Conservation (phyloP, 2,329 filamentous ascomycete genomes). For the Penicillium sp. region DNA sequence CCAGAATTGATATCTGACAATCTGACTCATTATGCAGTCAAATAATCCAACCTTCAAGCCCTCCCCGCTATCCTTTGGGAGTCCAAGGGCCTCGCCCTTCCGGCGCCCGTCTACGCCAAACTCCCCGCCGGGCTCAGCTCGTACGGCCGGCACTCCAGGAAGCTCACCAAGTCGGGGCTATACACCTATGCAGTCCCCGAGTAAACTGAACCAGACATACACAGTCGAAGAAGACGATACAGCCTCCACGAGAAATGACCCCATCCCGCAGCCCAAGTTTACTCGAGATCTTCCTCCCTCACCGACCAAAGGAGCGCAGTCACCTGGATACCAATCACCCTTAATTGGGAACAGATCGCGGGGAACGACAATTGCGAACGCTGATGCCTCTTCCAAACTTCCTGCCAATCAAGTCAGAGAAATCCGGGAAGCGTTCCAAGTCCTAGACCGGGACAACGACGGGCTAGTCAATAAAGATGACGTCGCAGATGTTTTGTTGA, state of each 20-base stretch:
- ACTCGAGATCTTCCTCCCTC: slow-evolving; percentile 47
- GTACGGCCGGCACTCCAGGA: slow-evolving; percentile 54
- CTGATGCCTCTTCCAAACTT: slow-evolving; percentile 57
- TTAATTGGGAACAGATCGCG: slow-evolving; percentile 35
- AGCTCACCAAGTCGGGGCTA: slow-evolving; percentile 51
- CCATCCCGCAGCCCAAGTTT: slow-evolving; percentile 44
- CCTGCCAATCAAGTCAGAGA: slow-evolving; percentile 83
- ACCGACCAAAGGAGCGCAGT: slow-evolving; percentile 45
- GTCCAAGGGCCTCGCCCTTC: slow-evolving; percentile 72
- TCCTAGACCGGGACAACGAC: slow-evolving; percentile 87
- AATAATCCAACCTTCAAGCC: slow-evolving; percentile 71
- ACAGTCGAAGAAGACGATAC: slow-evolving; percentile 51
- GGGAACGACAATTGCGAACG: slow-evolving; percentile 33
- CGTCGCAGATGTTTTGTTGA: slow-evolving; percentile 83
- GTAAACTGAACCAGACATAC: slow-evolving; percentile 55
- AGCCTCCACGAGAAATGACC: slow-evolving; percentile 37
- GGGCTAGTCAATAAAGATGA: slow-evolving; percentile 82
- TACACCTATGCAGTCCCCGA: slow-evolving; percentile 53
- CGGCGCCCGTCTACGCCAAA: slow-evolving; percentile 69
- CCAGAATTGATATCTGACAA: background rate
- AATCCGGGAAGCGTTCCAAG: slow-evolving; percentile 90
- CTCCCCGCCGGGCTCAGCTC: slow-evolving; percentile 60
- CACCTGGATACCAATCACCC: slow-evolving; percentile 37
- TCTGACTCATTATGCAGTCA: slow-evolving; percentile 33
- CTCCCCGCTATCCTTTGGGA: slow-evolving; percentile 73